phyloP scores from a whole-genome alignment of 495 filamentous ascomycete genomes.

The Penicillium goetzii region DNA sequence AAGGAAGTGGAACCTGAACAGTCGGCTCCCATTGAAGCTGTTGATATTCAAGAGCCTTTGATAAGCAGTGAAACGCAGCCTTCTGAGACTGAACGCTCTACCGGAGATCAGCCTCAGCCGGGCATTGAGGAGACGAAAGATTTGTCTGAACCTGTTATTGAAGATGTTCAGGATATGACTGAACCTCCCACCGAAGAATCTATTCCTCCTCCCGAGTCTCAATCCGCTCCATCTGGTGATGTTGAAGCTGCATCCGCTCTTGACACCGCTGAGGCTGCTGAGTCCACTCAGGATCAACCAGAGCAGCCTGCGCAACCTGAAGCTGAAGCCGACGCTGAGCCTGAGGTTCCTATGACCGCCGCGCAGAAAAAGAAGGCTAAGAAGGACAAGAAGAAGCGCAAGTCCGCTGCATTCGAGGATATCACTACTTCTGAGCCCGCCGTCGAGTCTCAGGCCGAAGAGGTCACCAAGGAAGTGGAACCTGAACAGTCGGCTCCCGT shows the following conservation, averaged over 20 bases:
- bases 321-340: constrained; percentile 17
- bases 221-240: constrained; percentile 13
- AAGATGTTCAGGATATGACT: background rate
- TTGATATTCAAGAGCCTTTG: constrained; percentile 20
- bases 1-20: constrained; percentile 23
- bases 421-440: constrained; percentile 16
- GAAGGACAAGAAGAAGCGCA: constrained; percentile 41
- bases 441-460: constrained; percentile 19
- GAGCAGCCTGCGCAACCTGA: constrained; percentile 16
- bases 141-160: background rate
- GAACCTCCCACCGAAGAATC: constrained; percentile 12
- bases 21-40: constrained; percentile 18
- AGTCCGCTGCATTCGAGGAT: constrained; percentile 33
- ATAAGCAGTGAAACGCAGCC: constrained; percentile 30
- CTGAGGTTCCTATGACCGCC: constrained; percentile 18
- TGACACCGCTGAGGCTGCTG: constrained; percentile 19
- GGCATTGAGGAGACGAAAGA: background rate
- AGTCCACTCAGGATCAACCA: constrained; percentile 15
- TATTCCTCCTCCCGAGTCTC: constrained; percentile 4
- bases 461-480: constrained; percentile 13
- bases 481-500: constrained; percentile 21
- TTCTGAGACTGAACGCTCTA: constrained; percentile 11
- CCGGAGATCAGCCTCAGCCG: constrained; percentile 13
- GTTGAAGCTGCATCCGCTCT: constrained; percentile 19
- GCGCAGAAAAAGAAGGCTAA: constrained; percentile 38